Conservation (phyloP, 2,329 filamentous ascomycete genomes). For the Cladophialophora carrionii region DNA sequence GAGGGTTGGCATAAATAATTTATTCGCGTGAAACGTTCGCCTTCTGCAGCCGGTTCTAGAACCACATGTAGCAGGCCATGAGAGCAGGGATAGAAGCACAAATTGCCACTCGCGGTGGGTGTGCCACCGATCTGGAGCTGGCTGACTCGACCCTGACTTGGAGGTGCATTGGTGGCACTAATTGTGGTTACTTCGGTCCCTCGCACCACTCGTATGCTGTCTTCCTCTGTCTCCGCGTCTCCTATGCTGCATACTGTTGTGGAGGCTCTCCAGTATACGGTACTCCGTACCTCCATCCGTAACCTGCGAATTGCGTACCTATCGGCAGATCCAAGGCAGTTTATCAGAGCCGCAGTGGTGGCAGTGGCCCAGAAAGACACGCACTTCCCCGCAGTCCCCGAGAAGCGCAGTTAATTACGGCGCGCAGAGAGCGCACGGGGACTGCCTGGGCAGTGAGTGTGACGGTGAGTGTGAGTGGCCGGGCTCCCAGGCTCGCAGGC, state of each 20-base stretch:
- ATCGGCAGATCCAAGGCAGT: slow-evolving; percentile 1
- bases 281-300: neutral
- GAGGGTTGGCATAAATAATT: neutral
- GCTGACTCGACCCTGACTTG: neutral
- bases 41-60: neutral
- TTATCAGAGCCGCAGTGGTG: neutral
- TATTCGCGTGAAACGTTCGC: neutral
- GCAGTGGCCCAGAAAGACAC: neutral
- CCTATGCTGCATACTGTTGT: neutral
- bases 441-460: neutral
- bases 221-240: neutral
- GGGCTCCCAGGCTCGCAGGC: too few species aligned
- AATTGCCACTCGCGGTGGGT: neutral
- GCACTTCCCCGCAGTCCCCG: neutral
- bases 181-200: neutral
- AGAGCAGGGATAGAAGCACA: neutral
- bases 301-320: neutral
- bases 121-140: neutral
- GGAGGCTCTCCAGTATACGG: neutral
- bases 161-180: neutral
- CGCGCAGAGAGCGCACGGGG: neutral
- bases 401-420: neutral
- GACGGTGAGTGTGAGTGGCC: neutral
- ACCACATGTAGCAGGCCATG: neutral
- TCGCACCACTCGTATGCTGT: neutral